A percentile compares a stretch with the other conserved stretches of the same genome.
These are phyloP conservation scores for Paraurostyla sp. DNA, from an alignment of 73 alveolate species.

Conservation along the genomic window DNA sequence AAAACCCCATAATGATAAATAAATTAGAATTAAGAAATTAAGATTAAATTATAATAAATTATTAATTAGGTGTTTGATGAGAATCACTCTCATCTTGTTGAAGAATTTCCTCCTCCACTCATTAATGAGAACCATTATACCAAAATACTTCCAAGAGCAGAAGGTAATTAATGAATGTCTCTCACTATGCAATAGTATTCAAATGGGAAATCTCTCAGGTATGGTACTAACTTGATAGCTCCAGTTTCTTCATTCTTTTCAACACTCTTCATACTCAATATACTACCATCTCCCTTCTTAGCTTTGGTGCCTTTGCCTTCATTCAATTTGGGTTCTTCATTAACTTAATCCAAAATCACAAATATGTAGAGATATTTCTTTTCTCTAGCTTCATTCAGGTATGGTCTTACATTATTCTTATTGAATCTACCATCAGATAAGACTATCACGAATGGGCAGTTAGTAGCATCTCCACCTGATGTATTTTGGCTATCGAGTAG, in stretches of 20 bases:
- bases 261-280: conserved; percentile 56
- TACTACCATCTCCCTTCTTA: conserved; percentile 51
- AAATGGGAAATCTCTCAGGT: conserved; percentile 99
- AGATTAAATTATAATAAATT: too few species aligned
- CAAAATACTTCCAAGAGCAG: conserved; percentile 51
- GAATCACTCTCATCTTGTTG: too few species aligned
- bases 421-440: conserved; percentile 98
- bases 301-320: background rate
- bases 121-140: conserved; percentile 65
- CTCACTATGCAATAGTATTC: conserved; percentile 97
- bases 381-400: conserved; percentile 96
- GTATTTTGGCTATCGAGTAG: conserved; percentile 77
- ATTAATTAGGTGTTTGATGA: too few species aligned
- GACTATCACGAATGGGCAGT: conserved; percentile 94
- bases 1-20: too few species aligned
- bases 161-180: conserved; percentile 73
- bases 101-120: conserved; percentile 46
- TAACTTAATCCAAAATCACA: conserved; percentile 81
- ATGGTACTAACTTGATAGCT: conserved; percentile 88
- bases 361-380: conserved; percentile 81
- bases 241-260: conserved; percentile 71
- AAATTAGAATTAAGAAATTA: too few species aligned
- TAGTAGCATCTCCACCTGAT: conserved; percentile 78
- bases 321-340: conserved; percentile 53
- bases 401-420: conserved; percentile 95